Percentiles rank a stretch among this genome's conserved stretches.
Conservation (phyloP, 1,139 yeast genomes). For the Candida gigantensis region DNA sequence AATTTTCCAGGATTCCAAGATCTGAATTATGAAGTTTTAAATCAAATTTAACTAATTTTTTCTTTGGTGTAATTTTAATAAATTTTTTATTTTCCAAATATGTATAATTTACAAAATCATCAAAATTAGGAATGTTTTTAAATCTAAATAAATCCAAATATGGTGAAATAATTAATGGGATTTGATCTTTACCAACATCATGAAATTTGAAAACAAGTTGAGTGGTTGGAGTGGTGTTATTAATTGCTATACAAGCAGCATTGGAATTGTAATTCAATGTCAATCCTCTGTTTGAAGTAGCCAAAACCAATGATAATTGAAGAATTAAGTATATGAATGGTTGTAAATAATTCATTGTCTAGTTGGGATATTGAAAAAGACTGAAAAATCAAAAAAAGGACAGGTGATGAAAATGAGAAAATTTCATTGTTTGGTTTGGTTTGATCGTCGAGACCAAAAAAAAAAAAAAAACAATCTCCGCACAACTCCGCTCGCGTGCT, state of each 20-base stretch:
- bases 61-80: slow-evolving; percentile 1
- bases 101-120: slow-evolving; percentile 16
- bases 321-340: slow-evolving; percentile 3
- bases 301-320: slow-evolving; percentile 10
- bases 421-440: too few species aligned
- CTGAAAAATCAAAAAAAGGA: neutral
- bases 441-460: too few species aligned
- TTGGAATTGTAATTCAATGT: slow-evolving; percentile 13
- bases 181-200: slow-evolving; percentile 6
- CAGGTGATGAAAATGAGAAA: too few species aligned
- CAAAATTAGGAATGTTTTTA: slow-evolving; percentile 17
- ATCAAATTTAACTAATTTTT: slow-evolving; percentile 2
- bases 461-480: too few species aligned
- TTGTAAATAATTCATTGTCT: slow-evolving; percentile 4
- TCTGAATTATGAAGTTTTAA: slow-evolving; percentile 9
- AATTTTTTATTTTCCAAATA: slow-evolving; percentile 10
- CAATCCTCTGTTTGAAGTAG: slow-evolving; percentile 12
- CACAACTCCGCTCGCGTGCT: too few species aligned
- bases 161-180: slow-evolving; percentile 15
- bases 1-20: slow-evolving; percentile 8
- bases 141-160: slow-evolving; percentile 13
- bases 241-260: slow-evolving; percentile 16
- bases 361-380: neutral
- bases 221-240: slow-evolving; percentile 10
- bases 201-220: slow-evolving; percentile 11